Conservation (phyloP, 345 rosid genomes). For the Physaria fendleri region DNA sequence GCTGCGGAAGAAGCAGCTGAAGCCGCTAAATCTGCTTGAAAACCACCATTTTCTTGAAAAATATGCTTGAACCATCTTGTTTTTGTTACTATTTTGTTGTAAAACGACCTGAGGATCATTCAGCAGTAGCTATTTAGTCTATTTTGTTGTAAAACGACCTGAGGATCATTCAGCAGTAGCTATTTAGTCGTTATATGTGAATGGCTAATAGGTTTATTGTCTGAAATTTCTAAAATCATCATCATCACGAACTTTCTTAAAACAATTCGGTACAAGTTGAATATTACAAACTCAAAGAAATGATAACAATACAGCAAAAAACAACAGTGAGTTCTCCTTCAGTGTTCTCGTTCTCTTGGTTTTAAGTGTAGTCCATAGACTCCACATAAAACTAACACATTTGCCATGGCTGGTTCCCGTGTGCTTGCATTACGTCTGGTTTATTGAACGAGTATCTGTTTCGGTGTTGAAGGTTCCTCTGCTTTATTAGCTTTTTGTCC, state of each 20-base stretch:
- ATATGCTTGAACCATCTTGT: no score
- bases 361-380: background rate
- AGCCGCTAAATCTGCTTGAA: constrained; percentile 43
- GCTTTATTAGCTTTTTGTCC: constrained; percentile 24
- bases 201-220: background rate
- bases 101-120: no score
- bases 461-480: constrained; percentile 24
- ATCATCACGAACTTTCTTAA: background rate
- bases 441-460: constrained; percentile 23
- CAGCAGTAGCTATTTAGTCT: no score
- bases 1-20: constrained; percentile 75
- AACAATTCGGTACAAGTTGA: background rate
- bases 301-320: constrained; percentile 12
- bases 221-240: background rate
- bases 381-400: background rate
- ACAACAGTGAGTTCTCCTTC: constrained; percentile 1
- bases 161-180: no score
- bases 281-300: constrained; percentile 17
- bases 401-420: background rate
- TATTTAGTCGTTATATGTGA: no score
- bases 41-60: no score
- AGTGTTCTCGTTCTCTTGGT: background rate
- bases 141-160: no score
- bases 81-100: no score
- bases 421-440: constrained; percentile 4